Evolutionary conservation across 2,329 filamentous ascomycete species (phyloP), one percentile per base, ranked within the genome.

Genomic region (Colletotrichum eleusines): DNA sequence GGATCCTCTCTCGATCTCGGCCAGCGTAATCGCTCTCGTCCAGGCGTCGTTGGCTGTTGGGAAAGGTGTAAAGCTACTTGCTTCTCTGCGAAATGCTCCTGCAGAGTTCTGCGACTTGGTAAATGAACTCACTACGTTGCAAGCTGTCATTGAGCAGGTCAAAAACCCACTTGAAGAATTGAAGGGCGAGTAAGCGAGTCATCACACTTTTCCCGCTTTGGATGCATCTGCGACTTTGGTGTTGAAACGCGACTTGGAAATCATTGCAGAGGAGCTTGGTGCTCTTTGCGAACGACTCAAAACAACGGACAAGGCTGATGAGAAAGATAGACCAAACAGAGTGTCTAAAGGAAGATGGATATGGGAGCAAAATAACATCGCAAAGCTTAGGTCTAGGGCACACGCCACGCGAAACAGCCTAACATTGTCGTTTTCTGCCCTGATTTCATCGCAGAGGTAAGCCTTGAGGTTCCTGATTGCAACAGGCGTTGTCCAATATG

Each of bases 31-130:
- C 44, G 66, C 60, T 51, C 28, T 65, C 6, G 23, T 65, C 8
- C 61, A 65, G 16, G 53, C 53, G 57, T 58, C 53, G 26, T 11
- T 28, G 18, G 61, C 50, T 6, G 20, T 69, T 35, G 61, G 51
- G 1, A 64, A 65, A 6, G 51, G 61, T n/a, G 28, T 65, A 2
- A 51, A 69, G 35, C 42, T 65, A 8, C 28, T 69, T 20, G 23
- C 44, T 20, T 57, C 50, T 38, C 31, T 64, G 33, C 66, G 61
- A 12, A 53, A 69, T 28, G 53, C 35, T 18, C 61, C 51, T 20
- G 53, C 61, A 50, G 61, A 69, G 11, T 65, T 69, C 35, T 42
- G 40, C 20, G 66, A 65, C n/a, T 44, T 69, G 18, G 35, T 50
- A n/a, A 58, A 58, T 23, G 66, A 64, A 33, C 44, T 65, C 16